Conservation (phyloP, 163 green algal species). For the Prototheca wickerhamii region DNA sequence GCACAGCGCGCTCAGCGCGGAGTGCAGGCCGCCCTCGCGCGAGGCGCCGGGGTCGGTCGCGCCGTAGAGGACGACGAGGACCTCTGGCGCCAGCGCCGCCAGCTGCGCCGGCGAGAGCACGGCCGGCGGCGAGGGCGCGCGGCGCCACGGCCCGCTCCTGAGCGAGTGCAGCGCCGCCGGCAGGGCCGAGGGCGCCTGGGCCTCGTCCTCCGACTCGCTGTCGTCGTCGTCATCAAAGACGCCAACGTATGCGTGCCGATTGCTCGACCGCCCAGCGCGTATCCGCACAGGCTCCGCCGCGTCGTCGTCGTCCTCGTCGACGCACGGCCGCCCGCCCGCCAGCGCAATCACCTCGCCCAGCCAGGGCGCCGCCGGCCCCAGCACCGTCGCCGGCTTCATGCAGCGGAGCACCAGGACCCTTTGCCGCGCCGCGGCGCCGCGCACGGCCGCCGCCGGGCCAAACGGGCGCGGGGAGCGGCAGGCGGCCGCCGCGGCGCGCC, state of each 20-base stretch:
- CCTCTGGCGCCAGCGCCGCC: slow-evolving; percentile 44
- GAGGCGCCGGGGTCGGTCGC: background rate
- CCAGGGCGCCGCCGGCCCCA: slow-evolving; percentile 4
- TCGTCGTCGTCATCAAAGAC: too few species aligned
- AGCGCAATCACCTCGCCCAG: slow-evolving; percentile 70
- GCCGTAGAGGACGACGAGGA: slow-evolving; percentile 50
- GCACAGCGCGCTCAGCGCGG: slow-evolving; percentile 22
- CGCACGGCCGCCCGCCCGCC: slow-evolving; percentile 44
- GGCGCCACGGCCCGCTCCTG: slow-evolving; percentile 21
- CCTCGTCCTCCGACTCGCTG: too few species aligned
- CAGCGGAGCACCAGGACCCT: too few species aligned
- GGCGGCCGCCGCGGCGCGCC: slow-evolving; percentile 18
- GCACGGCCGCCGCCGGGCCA: background rate
- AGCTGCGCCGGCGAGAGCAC: slow-evolving; percentile 22
- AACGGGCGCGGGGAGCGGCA: background rate
- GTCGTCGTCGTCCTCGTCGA: slow-evolving; percentile 29
- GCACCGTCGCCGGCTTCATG: too few species aligned
- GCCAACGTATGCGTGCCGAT: too few species aligned
- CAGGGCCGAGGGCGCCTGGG: too few species aligned
- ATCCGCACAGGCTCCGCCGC: slow-evolving; percentile 35
- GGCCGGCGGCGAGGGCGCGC: too few species aligned
- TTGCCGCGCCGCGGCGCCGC: too few species aligned
- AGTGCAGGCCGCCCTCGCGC: background rate
- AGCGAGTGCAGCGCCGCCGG: too few species aligned
- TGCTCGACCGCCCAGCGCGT: too few species aligned